phyloP scores from a whole-genome alignment of 768 basidiomycete genomes.

The Trametes sanguinea region DNA sequence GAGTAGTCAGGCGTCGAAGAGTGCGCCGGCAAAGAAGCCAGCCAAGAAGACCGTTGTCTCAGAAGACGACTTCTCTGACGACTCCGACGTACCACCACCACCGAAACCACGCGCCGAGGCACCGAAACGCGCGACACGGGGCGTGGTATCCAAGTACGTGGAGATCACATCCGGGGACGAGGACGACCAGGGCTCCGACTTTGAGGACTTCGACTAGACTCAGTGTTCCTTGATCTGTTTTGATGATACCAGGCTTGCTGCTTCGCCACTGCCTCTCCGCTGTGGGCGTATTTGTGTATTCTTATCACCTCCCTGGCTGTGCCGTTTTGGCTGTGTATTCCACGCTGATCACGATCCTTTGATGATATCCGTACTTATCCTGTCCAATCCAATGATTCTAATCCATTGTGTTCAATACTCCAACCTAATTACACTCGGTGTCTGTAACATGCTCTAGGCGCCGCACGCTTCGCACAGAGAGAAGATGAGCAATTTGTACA shows the following conservation, averaged over 20 bases:
- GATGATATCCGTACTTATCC: conserved; percentile 13
- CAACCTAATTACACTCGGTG: not conserved
- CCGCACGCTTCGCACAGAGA: too few relatives aligned
- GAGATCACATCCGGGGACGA: conserved; percentile 43
- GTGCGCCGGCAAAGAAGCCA: conserved; percentile 50
- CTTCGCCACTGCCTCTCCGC: not conserved
- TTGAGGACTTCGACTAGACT: conserved; percentile 32
- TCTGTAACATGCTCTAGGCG: not conserved
- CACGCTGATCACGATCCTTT: not conserved
- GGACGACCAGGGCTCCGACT: conserved; percentile 34
- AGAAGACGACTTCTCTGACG: conserved; percentile 46
- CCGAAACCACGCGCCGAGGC: conserved; percentile 44
- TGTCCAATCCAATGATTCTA: not conserved
- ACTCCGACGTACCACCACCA: conserved; percentile 45
- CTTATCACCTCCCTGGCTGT: not conserved
- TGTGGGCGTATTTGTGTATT: conserved; percentile 7
- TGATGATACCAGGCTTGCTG: too few relatives aligned
- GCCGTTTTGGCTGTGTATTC: not conserved
- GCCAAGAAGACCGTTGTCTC: conserved; percentile 42
- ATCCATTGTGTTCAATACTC: conserved; percentile 8
- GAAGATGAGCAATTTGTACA: too few relatives aligned
- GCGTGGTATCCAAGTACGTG: conserved; percentile 48
- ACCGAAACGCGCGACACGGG: conserved; percentile 51
- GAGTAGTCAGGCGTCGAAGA: conserved; percentile 17
- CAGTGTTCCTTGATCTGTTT: not conserved